A percentile compares a stretch with the other conserved stretches of the same genome.
phyloP scores from a whole-genome alignment of 2,329 filamentous ascomycete genomes.

The Fusarium phyllophilum region DNA sequence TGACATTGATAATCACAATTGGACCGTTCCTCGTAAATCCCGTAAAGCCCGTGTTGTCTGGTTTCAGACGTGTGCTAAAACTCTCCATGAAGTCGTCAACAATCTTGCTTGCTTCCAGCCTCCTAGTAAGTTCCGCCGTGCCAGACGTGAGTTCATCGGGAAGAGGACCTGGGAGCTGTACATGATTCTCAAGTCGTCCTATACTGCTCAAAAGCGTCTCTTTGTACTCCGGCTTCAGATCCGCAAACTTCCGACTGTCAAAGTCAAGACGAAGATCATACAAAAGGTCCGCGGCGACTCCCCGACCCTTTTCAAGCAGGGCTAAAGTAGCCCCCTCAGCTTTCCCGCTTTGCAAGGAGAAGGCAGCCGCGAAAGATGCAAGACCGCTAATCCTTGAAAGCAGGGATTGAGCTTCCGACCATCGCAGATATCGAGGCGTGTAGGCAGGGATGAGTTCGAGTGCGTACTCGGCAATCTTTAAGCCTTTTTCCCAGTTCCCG shows the following conservation, averaged over 20 bases:
- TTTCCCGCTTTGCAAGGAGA: fast-evolving
- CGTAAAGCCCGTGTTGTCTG: not conserved
- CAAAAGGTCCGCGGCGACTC: not conserved
- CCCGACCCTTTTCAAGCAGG: not conserved
- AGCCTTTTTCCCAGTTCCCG: not conserved
- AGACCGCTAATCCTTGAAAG: not conserved
- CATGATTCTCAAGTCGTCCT: not conserved
- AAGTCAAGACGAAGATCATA: not conserved
- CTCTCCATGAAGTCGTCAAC: not conserved
- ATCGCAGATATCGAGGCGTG: not conserved
- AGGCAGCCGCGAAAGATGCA: not conserved
- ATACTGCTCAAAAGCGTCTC: not conserved
- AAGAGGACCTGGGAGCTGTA: fast-evolving
- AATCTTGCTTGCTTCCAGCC: not conserved
- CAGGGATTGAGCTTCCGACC: not conserved
- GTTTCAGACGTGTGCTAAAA: fast-evolving
- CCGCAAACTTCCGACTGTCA: not conserved
- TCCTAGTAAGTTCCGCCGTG: not conserved
- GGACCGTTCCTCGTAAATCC: not conserved
- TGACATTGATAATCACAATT: not conserved
- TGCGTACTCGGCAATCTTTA: not conserved
- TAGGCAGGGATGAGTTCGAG: not conserved
- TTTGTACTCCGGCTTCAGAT: not conserved
- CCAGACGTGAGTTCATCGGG: fast-evolving
- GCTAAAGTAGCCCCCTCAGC: fast-evolving